Conservation (phyloP, 2,329 filamentous ascomycete species). For the Fusarium sterilihyphosum region DNA sequence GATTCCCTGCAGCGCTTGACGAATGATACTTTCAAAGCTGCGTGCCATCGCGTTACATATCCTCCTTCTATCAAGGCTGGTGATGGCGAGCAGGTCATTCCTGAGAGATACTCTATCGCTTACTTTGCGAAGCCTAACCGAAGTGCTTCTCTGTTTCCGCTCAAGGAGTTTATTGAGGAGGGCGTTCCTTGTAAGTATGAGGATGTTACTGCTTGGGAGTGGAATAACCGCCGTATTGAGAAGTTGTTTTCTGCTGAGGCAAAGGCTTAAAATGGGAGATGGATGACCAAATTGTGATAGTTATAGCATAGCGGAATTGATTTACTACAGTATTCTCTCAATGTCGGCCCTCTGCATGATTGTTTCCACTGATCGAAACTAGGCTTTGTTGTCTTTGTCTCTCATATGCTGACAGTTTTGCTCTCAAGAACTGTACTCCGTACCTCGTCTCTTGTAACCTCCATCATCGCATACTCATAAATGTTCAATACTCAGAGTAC, state of each 20-base stretch:
- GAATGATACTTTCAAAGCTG: conserved; percentile 48
- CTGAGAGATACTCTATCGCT: conserved; percentile 41
- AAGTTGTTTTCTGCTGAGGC: conserved; percentile 31
- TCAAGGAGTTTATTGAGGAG: conserved; percentile 45
- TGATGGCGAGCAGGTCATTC: conserved; percentile 37
- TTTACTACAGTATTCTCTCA: neutral
- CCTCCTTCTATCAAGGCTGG: conserved; percentile 37
- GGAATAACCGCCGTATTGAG: conserved; percentile 42
- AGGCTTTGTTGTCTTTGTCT: neutral
- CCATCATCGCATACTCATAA: neutral
- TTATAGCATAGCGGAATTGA: conserved; percentile 10
- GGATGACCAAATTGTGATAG: neutral
- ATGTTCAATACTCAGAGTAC: rapidly evolving
- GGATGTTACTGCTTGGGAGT: conserved; percentile 49
- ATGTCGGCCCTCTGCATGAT: rapidly evolving
- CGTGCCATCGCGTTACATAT: conserved; percentile 48
- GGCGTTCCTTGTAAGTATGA: conserved; percentile 42
- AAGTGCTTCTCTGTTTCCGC: conserved; percentile 40
- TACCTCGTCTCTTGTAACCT: neutral
- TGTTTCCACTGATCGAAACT: neutral
- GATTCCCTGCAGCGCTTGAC: conserved; percentile 53
- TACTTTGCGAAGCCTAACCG: conserved; percentile 48
- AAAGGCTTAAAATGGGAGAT: neutral
- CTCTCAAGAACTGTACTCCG: too few relatives aligned
- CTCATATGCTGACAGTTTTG: neutral